Evolutionary conservation across 257 asterid species (phyloP), one percentile per base, ranked within the genome.

Genomic region (Galeopsis tetrahit): DNA sequence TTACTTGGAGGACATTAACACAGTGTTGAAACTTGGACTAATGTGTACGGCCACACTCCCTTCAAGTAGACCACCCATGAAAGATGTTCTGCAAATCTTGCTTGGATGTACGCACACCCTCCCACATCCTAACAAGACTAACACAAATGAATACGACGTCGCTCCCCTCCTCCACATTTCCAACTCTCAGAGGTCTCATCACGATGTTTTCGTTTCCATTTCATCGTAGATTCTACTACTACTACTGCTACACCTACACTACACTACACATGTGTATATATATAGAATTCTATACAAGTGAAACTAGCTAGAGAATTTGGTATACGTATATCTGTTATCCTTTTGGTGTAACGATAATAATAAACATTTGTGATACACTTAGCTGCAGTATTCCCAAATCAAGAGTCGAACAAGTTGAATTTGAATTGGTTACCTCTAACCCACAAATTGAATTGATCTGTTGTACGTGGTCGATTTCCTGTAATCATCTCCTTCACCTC

Each of bases 61-160:
- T 52, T 76, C 87, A 0, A 82, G 81, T 75, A 80, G 99, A 77
- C 99, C 97, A 2, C 78, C 89, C 3, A 94, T 94, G 89, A 91
- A 76, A 58, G 93, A 85, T 11, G 94, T 81, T 33, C 57, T 85
- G 75, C 88, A 87, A 69, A 78, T 91, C 73, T 76, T 94, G 72
- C 85, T 84, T 36, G 82, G 77, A 7, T 86, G 88, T 51, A 65
- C 69, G 68, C 69, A 70, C 40, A 80, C 74, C 56, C 56, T 52
- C 46, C 75, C 83, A 10, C 52, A 36, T 11, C 65, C 51, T 68
- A 61, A 63, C 67, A 89, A 81, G 77, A 76, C 52, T 1, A 73
- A 31, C 51, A 76, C 28, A 72, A 78, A 62, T 5, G 95, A 89
- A 57, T 60, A 80, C 2, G 96, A 88, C 34, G 80, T 71, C 44